Base-by-base conservation (phyloP, 2,329 filamentous ascomycete species). In the Knufia petricola region DNA sequence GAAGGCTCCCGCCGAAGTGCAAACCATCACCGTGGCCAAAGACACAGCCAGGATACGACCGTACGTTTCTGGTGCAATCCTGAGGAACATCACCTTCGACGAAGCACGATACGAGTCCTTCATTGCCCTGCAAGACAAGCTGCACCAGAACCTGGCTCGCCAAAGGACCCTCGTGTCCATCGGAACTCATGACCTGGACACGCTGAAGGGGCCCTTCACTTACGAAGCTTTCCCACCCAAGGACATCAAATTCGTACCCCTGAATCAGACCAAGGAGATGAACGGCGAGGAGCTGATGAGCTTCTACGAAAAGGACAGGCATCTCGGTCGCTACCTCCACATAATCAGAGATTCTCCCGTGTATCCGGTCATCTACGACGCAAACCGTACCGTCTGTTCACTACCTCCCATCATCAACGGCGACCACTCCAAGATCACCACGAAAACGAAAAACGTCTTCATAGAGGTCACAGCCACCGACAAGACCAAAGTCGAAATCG, bases 371-470 rank as follows among this genome's bases (percentile, higher is more conserved):
- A 94, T 98, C 63, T 90, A 88, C 67, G 92, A 98, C 65, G 79
- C 87, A 46, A 85, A 95, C 63, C 77, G 81, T 37, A 80, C 79
- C 38, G 88, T 98, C 30, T 90, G 92, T 70, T 96, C 90, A 6
- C 76, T 98, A 60, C 92, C 92, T 1, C 92, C 92, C 15, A 96
- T 98, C 60, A 98, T 98, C 75, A 98, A 98, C 71, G 81, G 89
- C 61, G 80, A 98, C 62, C 89, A 92, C 70, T 95, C 89, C 61
- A 98, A 98, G 71, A 98, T 98, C 64, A 87, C 82, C 6, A 71
- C 94, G 38, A 72, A 94, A 64, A 96, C 89, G 50, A 90, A 78
- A 63, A 95, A 98, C 62, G 80, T 98, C 62, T 86, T 98, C 68
- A 94, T 98, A 65, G 92, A 98, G 69, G 88, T 95, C 61, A 98